A percentile compares a stretch with the other conserved stretches of the same genome.
phyloP scores from a whole-genome alignment of 1,139 yeast species.

The Pichia sp. region DNA sequence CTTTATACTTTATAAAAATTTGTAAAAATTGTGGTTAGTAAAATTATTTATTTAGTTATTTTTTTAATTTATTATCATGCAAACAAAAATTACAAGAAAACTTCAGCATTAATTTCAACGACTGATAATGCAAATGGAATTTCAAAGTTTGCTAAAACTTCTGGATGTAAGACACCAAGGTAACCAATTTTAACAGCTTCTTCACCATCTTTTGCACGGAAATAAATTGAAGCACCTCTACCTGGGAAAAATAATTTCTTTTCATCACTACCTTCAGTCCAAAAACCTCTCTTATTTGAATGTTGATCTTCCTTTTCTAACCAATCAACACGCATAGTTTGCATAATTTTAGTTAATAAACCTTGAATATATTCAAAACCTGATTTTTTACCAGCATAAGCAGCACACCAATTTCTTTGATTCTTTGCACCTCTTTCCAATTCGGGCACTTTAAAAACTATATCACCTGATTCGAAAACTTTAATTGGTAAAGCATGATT shows the following conservation, averaged over 20 bases:
- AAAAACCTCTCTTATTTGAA: constrained; percentile 63
- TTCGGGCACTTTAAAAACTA: constrained; percentile 73
- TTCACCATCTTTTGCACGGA: constrained; percentile 57
- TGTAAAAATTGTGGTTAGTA: neutral
- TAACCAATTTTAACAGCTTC: constrained; percentile 62
- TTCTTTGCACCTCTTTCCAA: constrained; percentile 83
- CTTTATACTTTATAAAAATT: neutral
- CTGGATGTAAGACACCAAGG: constrained; percentile 94
- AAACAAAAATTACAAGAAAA: constrained; percentile 40
- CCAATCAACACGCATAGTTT: constrained; percentile 89
- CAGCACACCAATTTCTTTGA: constrained; percentile 92
- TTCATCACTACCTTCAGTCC: constrained; percentile 68
- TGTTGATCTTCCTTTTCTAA: constrained; percentile 55
- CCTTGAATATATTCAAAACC: constrained; percentile 97
- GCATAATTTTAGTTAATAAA: constrained; percentile 89
- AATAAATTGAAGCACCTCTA: constrained; percentile 84
- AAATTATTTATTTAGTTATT: constrained; percentile 26
- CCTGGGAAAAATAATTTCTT: constrained; percentile 89
- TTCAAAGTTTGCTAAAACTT: constrained; percentile 79
- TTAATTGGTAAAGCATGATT: constrained; percentile 90
- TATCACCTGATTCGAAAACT: constrained; percentile 94
- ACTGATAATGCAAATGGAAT: constrained; percentile 89
- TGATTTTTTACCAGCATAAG: constrained; percentile 88
- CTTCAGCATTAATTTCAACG: constrained; percentile 85
- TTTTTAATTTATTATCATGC: no score